Evolutionary conservation across 2,329 filamentous ascomycete genomes (phyloP).

Genomic region (Aschersonia sp.): DNA sequence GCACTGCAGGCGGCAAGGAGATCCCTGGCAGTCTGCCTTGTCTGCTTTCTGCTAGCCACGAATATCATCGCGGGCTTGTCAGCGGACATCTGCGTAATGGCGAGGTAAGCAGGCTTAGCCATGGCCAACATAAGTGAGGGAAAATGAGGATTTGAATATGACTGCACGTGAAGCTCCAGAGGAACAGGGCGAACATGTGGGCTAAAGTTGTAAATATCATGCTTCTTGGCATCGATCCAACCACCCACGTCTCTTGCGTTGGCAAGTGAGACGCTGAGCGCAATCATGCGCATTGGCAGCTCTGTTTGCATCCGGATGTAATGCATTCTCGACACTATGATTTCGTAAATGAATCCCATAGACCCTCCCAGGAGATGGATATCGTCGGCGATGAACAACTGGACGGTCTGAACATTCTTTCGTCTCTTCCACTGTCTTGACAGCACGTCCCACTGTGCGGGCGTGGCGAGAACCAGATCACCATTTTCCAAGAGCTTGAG

Average conservation of each 20-base stretch:
- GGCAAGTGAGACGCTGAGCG: constrained; percentile 78
- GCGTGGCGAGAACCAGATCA: constrained; percentile 84
- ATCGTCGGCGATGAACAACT: constrained; percentile 89
- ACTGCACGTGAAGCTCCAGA: constrained; percentile 86
- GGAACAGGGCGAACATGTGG: constrained; percentile 80
- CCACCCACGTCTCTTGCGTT: constrained; percentile 91
- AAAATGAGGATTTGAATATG: constrained; percentile 90
- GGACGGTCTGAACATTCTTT: constrained; percentile 84
- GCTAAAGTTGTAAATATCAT: constrained; percentile 98
- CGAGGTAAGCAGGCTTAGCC: constrained; percentile 85
- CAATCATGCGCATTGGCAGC: constrained; percentile 72
- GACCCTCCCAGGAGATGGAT: constrained; percentile 83
- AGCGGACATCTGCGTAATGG: constrained; percentile 74
- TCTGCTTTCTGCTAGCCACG: constrained; percentile 86
- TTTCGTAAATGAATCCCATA: constrained; percentile 83
- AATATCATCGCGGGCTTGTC: constrained; percentile 87
- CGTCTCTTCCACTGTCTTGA: constrained; percentile 93
- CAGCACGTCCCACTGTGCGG: constrained; percentile 87
- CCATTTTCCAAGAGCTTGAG: constrained; percentile 76
- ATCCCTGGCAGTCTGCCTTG: constrained; percentile 73
- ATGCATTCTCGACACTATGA: constrained; percentile 94
- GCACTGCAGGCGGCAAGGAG: constrained; percentile 74
- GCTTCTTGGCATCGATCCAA: constrained; percentile 96
- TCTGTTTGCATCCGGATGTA: constrained; percentile 85
- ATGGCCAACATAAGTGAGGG: constrained; percentile 97